Conservation (phyloP, 1,284 basidiomycete genomes). For the Amylostereum areolatum region DNA sequence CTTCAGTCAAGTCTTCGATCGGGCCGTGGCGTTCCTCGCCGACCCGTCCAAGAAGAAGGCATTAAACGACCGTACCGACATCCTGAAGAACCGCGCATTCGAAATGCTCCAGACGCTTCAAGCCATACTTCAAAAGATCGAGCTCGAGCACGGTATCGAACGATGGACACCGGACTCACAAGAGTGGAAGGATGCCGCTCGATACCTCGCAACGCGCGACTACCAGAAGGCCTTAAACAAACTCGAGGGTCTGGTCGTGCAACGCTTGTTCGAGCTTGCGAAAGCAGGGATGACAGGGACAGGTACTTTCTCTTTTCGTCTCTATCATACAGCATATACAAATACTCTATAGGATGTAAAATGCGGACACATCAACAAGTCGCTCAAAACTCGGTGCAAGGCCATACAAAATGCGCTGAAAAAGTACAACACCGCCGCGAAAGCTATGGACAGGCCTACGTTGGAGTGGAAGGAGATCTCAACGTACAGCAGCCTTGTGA, state of each 20-base stretch:
- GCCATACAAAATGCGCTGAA: conserved; percentile 15
- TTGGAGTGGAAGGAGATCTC: conserved; percentile 8
- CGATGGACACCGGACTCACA: conserved; percentile 9
- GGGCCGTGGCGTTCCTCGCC: background rate
- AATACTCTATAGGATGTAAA: conserved; percentile 20
- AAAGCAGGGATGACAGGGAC: conserved; percentile 16
- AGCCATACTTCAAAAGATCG: conserved; percentile 1
- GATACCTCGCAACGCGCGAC: conserved; percentile 4
- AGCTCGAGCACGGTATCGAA: conserved; percentile 4
- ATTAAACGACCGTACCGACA: background rate
- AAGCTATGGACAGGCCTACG: conserved; percentile 5
- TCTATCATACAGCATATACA: background rate
- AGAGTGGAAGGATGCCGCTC: conserved; percentile 5
- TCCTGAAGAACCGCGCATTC: background rate
- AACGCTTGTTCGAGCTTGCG: conserved; percentile 18
- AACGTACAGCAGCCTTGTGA: conserved; percentile 6
- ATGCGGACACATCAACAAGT: conserved; percentile 20
- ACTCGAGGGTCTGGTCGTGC: conserved; percentile 19
- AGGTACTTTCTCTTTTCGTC: conserved; percentile 9
- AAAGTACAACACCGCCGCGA: conserved; percentile 16
- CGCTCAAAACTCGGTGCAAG: conserved; percentile 12
- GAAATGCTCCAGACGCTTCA: background rate
- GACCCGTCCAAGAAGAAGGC: background rate
- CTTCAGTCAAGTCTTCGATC: background rate
- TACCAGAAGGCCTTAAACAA: conserved; percentile 16